These are phyloP conservation scores for Mollisia scopiformis DNA, from an alignment of 2,329 filamentous ascomycete species.

Conservation along the genomic window DNA sequence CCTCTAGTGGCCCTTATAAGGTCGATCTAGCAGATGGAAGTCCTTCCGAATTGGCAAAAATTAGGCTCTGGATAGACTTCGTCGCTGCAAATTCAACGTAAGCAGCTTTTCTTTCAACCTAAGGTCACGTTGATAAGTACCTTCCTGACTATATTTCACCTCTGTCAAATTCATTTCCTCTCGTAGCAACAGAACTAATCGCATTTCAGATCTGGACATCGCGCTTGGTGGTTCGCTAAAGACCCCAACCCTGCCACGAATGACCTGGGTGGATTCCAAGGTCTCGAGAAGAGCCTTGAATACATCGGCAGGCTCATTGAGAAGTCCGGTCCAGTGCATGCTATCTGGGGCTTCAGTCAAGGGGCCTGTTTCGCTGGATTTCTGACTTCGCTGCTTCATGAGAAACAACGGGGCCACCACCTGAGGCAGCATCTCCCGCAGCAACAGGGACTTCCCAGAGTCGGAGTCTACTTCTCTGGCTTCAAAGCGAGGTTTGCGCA, in stretches of 20 bases:
- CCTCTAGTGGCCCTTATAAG: constrained; percentile 9
- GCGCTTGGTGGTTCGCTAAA: constrained; percentile 25
- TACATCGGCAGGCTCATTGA: constrained; percentile 14
- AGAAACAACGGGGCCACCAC: constrained; percentile 9
- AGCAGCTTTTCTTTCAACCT: not conserved
- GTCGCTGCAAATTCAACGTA: constrained; percentile 15
- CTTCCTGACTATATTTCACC: too few relatives aligned
- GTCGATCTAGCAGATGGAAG: too few relatives aligned
- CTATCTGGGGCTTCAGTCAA: constrained; percentile 23
- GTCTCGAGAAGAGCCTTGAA: constrained; percentile 18
- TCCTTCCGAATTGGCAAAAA: too few relatives aligned
- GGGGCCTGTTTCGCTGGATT: constrained; percentile 21
- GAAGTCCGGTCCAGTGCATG: constrained; percentile 12
- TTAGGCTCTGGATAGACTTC: constrained; percentile 19
- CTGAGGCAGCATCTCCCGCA: constrained; percentile 9
- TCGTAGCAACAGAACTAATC: too few relatives aligned
- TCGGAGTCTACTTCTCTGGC: constrained; percentile 20
- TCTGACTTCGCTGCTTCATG: constrained; percentile 18
- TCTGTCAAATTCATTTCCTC: too few relatives aligned
- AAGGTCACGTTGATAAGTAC: too few relatives aligned
- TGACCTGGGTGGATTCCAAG: constrained; percentile 10
- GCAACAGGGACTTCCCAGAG: constrained; percentile 4
- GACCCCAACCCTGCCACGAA: constrained; percentile 10
- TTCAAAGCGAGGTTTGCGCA: constrained; percentile 19
- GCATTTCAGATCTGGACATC: constrained; percentile 14